Evolutionary conservation across 352 stramenopile genomes (phyloP), one percentile per base, ranked within the genome.

Genomic region (Globisporangium nodosum): DNA sequence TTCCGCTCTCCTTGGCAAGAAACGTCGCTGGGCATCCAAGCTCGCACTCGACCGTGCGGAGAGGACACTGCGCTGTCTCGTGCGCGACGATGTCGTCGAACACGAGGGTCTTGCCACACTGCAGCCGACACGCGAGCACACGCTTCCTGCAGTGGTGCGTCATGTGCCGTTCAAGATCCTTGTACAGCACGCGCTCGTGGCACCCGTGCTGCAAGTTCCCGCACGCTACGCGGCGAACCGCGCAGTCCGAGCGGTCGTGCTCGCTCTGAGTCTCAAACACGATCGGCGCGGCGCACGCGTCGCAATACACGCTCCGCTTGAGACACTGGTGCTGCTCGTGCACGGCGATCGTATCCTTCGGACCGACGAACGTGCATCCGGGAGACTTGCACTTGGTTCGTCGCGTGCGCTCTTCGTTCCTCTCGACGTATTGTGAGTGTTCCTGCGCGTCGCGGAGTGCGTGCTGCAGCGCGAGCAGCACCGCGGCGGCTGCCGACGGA

Each of bases 311-410:
- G 0, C 35, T 61, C 12, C 83, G 74, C 40, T 81, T 85, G 1
- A 54, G 16, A 39, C 81, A 93, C 27, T 85, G 69, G 35, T 88
- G 68, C 2, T 70, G 65, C 57, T 93, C 78, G 46, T 93, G 83
- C 4, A 65, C 69, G 0, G 69, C 50, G 13, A 93, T 69, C 24
- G 81, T 56, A 47, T 93, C 83, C 30, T 70, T 75, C 13, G 81
- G 63, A 12, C 73, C 73, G 43, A 61, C 60, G 45, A 85, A 88
- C 15, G 42, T 63, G 40, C 83, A 93, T 8, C 76, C 76, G 3
- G 58, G 48, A 3, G 71, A 70, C 11, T 53, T 60, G 30, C 83
- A 93, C n/a, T 46, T 45, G 12, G 67, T 80, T 0, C 68, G 35
- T 21, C 69, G 53, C 1, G 81, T 89, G 3, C 72, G 78, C 5